A percentile compares a stretch with the other conserved stretches of the same genome.
Conservation (phyloP, 2,329 filamentous ascomycete species). For the Aspergillus sp. region DNA sequence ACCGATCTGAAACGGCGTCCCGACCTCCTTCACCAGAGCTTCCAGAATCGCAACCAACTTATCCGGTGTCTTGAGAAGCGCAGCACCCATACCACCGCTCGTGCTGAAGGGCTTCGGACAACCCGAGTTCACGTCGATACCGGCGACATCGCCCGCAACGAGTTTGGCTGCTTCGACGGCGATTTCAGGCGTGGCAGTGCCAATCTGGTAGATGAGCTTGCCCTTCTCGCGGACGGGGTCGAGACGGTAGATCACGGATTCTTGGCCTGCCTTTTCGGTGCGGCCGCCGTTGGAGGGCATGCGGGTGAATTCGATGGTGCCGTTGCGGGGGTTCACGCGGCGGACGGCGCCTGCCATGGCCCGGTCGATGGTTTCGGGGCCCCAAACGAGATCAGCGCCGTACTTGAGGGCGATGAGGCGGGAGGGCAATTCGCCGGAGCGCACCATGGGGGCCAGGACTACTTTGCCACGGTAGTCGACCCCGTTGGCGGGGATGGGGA, state of each 20-base stretch:
- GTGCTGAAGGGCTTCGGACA: slow-evolving; percentile 98
- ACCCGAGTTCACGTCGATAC: slow-evolving; percentile 97
- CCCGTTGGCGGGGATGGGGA: slow-evolving; percentile 82
- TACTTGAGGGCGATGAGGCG: slow-evolving; percentile 88
- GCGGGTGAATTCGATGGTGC: slow-evolving; percentile 83
- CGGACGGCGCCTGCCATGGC: slow-evolving; percentile 86
- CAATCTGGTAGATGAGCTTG: slow-evolving; percentile 86
- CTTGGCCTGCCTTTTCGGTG: slow-evolving; percentile 42
- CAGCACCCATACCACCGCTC: slow-evolving; percentile 91
- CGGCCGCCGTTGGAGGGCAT: slow-evolving; percentile 67
- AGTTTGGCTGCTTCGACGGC: slow-evolving; percentile 83
- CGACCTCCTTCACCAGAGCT: slow-evolving; percentile 76
- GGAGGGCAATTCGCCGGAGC: slow-evolving; percentile 92
- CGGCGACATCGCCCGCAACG: slow-evolving; percentile 82
- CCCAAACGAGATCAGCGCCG: slow-evolving; percentile 96
- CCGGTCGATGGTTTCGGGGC: slow-evolving; percentile 91
- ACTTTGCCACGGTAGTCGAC: slow-evolving; percentile 93
- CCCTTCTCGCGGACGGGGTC: slow-evolving; percentile 75
- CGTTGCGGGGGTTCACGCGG: slow-evolving; percentile 72
- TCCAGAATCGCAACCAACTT: slow-evolving; percentile 79
- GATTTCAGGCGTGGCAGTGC: slow-evolving; percentile 77
- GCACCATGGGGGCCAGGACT: slow-evolving; percentile 96
- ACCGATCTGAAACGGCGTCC: slow-evolving; percentile 77
- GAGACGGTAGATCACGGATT: slow-evolving; percentile 79
- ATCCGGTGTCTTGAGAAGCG: slow-evolving; percentile 81